These are phyloP conservation scores for Sclerotinia sclerotiorum DNA, from an alignment of 2,329 filamentous ascomycete species.

Conservation along the genomic window DNA sequence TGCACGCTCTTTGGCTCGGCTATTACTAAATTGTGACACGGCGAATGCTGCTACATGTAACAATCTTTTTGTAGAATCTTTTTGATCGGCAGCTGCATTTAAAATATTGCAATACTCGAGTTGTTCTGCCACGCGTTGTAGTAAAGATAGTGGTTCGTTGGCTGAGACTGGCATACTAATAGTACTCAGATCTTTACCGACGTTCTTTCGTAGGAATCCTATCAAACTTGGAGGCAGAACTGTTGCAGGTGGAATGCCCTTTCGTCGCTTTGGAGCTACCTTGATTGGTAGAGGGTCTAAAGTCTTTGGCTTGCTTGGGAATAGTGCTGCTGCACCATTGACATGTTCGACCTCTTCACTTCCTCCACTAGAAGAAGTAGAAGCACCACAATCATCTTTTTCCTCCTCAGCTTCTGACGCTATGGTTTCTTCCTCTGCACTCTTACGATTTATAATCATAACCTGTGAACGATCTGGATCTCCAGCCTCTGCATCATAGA, in stretches of 20 bases:
- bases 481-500: conserved; percentile 84
- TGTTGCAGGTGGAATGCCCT: conserved; percentile 69
- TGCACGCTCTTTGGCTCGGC: conserved; percentile 82
- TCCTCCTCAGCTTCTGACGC: conserved; percentile 56
- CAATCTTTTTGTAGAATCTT: conserved; percentile 65
- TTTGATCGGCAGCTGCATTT: conserved; percentile 67
- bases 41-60: conserved; percentile 89
- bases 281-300: conserved; percentile 75
- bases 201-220: conserved; percentile 92
- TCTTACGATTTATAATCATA: conserved; percentile 71
- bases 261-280: conserved; percentile 63
- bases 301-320: conserved; percentile 73
- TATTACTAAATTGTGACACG: conserved; percentile 78
- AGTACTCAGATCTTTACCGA: conserved; percentile 93
- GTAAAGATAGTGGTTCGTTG: conserved; percentile 85
- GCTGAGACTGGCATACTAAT: conserved; percentile 97
- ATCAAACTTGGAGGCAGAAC: conserved; percentile 87
- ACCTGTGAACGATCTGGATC: conserved; percentile 61
- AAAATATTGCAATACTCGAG: conserved; percentile 87
- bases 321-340: conserved; percentile 66
- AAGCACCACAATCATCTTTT: conserved; percentile 52
- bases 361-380: conserved; percentile 58
- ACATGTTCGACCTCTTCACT: conserved; percentile 49
- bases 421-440: conserved; percentile 61
- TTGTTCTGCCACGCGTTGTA: conserved; percentile 87